Percentiles rank a stretch among this genome's conserved stretches.
Conservation (phyloP, 345 rosid genomes). For the Dimocarpus longan region DNA sequence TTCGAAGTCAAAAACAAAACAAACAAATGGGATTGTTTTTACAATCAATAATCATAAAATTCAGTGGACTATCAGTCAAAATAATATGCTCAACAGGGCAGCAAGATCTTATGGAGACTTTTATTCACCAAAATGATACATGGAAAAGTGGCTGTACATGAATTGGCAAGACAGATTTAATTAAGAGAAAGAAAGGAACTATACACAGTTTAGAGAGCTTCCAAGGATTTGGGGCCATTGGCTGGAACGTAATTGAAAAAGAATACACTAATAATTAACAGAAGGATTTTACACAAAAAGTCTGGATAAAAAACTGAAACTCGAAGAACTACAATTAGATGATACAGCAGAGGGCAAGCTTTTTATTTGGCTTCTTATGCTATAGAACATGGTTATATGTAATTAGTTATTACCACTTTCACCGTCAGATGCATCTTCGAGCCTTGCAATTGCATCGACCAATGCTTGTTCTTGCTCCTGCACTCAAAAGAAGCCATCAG, state of each 20-base stretch:
- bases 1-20: constrained; percentile 31
- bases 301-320: constrained; percentile 32
- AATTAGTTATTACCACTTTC: constrained; percentile 94
- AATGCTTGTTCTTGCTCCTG: constrained; percentile 97
- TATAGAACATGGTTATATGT: constrained; percentile 45
- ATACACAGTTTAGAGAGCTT: neutral
- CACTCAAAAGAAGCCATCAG: constrained; percentile 18
- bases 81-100: constrained; percentile 7
- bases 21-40: constrained; percentile 23
- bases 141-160: neutral
- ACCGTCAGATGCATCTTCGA: constrained; percentile 93
- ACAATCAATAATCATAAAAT: constrained; percentile 12
- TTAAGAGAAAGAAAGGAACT: neutral
- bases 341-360: constrained; percentile 34
- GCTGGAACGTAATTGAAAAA: constrained; percentile 9
- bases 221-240: neutral
- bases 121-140: neutral
- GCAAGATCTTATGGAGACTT: neutral
- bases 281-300: constrained; percentile 28
- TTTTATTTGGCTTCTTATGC: constrained; percentile 26
- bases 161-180: neutral
- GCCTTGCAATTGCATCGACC: constrained; percentile 82
- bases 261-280: constrained; percentile 14
- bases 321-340: constrained; percentile 31
- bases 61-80: neutral